Evolutionary conservation across 2,329 filamentous ascomycete species (phyloP), one percentile per base, ranked within the genome.

Genomic region (Sporothrix protearum): DNA sequence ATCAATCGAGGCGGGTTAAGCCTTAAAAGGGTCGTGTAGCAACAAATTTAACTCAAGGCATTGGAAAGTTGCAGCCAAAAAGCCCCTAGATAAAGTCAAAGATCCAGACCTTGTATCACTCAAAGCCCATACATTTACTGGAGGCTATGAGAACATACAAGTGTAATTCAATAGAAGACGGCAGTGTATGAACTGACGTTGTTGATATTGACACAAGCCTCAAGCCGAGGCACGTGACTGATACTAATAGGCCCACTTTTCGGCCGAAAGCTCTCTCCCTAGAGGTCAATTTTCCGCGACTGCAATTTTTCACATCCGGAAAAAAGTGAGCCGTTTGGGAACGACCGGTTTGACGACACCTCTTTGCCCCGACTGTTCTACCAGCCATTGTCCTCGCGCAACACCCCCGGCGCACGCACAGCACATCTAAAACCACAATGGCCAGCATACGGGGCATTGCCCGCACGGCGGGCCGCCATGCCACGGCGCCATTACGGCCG

Each of bases 371-470:
- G 25, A 28, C 19, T 10, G 16, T 61, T 28, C 16, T 16, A 16
- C 39, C 55, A 51, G 53, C 55, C 68, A 63, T 51, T 70, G 68
- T 28, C 36, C 25, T 42, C 66, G 51, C 39, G 63, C 70, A 59
- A 14, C 28, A 47, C 12, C n/a, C 47, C 47, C 33, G 33, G 51
- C 25, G 59, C 19, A 30, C 59, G 10, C 49, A 33, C 59, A 42
- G 6, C 14, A n/a, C 59, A 33, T 63, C 36, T 30, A 36, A 55
- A 25, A 22, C 12, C 42, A n/a, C 28, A 9, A 85, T 85, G 83
- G 78, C 83, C 69, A 80, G 79, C 72, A 76, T 82, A 75, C 81
- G 82, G 71, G 80, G 83, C 74, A 78, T 81, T 71, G 77, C 78
- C 76, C 82, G 82, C 74, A 73, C 76, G 33, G 66, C 75, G 39